These are phyloP conservation scores for Phaeosphaeria sp. DNA, from an alignment of 2,329 filamentous ascomycete genomes.

Conservation along the genomic window DNA sequence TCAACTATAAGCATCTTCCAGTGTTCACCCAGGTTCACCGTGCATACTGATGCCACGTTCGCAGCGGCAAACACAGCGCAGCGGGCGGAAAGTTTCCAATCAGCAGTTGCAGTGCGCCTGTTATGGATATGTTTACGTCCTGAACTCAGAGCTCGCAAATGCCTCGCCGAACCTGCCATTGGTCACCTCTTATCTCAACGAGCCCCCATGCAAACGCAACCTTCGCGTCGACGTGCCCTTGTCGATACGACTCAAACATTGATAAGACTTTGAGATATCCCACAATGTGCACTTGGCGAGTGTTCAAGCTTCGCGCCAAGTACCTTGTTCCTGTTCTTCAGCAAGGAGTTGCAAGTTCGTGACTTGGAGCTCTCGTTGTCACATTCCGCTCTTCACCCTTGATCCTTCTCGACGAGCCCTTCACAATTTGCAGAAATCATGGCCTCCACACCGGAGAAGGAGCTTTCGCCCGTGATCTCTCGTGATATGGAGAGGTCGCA, in stretches of 20 bases:
- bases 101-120: background rate
- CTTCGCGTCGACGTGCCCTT: conserved; percentile 2
- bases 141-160: background rate
- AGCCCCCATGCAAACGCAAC: background rate
- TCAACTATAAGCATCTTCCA: background rate
- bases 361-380: background rate
- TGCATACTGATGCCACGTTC: background rate
- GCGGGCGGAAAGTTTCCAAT: conserved; percentile 1
- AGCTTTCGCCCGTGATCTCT: conserved; percentile 9
- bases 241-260: conserved; percentile 6
- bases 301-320: conserved; percentile 18
- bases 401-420: background rate
- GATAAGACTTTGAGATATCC: conserved; percentile 6
- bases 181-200: conserved; percentile 12
- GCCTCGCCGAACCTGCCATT: background rate
- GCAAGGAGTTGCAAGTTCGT: conserved; percentile 6
- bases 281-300: conserved; percentile 8
- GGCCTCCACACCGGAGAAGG: conserved; percentile 21
- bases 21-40: background rate
- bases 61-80: background rate
- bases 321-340: conserved; percentile 6
- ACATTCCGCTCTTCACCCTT: conserved; percentile 1
- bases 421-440: conserved; percentile 1
- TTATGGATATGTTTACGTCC: background rate
- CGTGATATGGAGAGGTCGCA: conserved; percentile 15